A percentile compares a stretch with the other conserved stretches of the same genome.
Evolutionary conservation across 306 rosid genomes (phyloP).

Genomic region (Casuarina glauca): DNA sequence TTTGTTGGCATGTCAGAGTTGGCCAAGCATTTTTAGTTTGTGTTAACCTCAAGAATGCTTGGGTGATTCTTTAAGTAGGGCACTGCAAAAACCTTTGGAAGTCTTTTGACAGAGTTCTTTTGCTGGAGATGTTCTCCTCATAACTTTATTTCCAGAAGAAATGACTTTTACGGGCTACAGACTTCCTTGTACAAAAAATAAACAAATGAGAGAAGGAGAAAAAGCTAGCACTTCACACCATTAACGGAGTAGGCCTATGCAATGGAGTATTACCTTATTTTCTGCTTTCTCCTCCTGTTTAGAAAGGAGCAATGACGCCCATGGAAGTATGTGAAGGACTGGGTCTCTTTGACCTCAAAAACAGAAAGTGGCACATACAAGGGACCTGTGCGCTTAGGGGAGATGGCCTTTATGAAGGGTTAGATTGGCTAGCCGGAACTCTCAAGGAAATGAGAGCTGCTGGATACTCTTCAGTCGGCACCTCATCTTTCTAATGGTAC

Average conservation of each 20-base stretch:
- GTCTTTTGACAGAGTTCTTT: not conserved
- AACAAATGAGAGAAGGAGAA: not conserved
- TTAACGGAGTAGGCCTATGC: not conserved
- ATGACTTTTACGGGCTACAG: not conserved
- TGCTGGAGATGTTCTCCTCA: not conserved
- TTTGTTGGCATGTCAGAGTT: not conserved
- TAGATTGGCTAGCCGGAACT: conserved; percentile 93
- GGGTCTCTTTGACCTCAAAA: conserved; percentile 84
- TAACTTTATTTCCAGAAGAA: not conserved
- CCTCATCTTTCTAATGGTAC: conserved; percentile 63
- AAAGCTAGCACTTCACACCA: not conserved
- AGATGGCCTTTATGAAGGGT: conserved; percentile 94
- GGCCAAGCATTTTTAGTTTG: not conserved
- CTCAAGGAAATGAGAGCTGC: conserved; percentile 85
- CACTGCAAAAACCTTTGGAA: not conserved
- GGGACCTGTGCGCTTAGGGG: conserved; percentile 89
- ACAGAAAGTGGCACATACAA: conserved; percentile 97
- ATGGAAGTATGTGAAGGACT: conserved; percentile 96
- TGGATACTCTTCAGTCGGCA: conserved; percentile 73
- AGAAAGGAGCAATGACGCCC: conserved; percentile 95
- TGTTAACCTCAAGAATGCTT: not conserved
- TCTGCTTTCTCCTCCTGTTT: not conserved
- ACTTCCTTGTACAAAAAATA: not conserved
- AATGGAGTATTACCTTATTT: not conserved
- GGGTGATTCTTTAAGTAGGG: not conserved